These are phyloP conservation scores for Blepharisma undulans DNA, from an alignment of 169 alveolate genomes.

Conservation along the genomic window DNA sequence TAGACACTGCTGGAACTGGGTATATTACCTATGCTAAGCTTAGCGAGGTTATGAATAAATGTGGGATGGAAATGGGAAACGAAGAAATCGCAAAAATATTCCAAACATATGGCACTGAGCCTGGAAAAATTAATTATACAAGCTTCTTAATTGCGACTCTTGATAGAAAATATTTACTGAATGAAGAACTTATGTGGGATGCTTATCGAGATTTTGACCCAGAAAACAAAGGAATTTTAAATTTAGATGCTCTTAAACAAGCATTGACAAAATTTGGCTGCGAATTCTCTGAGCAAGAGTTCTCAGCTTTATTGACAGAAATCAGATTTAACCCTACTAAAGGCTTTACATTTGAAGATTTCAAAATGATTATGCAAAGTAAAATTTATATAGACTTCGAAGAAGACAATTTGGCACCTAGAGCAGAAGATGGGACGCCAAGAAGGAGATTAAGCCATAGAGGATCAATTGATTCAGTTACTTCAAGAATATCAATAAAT, in stretches of 20 bases:
- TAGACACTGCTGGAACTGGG: constrained; percentile 12
- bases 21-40: not conserved
- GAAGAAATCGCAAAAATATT: not conserved
- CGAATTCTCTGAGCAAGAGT: not conserved
- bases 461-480: not conserved
- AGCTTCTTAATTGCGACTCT: not conserved
- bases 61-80: not conserved
- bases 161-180: not conserved
- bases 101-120: not conserved
- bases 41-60: not conserved
- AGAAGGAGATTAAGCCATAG: not conserved
- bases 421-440: not conserved
- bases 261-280: constrained; percentile 25
- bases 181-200: constrained; percentile 1
- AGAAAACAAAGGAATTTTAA: not conserved
- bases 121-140: not conserved
- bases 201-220: not conserved
- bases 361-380: not conserved
- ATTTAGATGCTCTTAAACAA: not conserved
- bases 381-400: not conserved
- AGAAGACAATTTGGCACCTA: not conserved
- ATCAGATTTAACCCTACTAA: not conserved
- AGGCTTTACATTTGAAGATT: not conserved
- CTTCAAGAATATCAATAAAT: not conserved
- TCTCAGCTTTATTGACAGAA: not conserved